phyloP scores from a whole-genome alignment of 257 asterid genomes.

The Solanum sitiens region DNA sequence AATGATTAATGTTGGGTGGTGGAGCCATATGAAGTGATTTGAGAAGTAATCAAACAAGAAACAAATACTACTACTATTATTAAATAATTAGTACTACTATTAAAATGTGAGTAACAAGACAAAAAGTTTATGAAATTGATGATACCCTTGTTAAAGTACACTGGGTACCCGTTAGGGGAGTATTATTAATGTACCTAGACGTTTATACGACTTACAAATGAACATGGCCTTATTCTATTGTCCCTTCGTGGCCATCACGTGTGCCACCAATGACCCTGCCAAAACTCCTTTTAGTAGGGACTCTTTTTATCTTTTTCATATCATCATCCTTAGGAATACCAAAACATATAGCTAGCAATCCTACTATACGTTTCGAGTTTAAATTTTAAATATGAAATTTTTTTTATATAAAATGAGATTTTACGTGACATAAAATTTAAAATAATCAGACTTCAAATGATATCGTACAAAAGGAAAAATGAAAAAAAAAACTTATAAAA shows the following conservation, averaged over 20 bases:
- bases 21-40: not conserved
- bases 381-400: rapidly evolving
- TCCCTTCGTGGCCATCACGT: not conserved
- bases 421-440: no score
- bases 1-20: not conserved
- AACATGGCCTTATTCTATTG: not conserved
- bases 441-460: rapidly evolving
- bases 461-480: no score
- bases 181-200: not conserved
- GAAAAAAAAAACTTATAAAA: no score
- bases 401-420: no score
- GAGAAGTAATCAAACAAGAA: not conserved
- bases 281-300: not conserved
- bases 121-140: not conserved
- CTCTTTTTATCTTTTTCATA: not conserved
- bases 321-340: not conserved
- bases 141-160: not conserved
- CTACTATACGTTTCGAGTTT: no score
- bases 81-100: not conserved
- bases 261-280: not conserved
- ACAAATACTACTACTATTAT: not conserved
- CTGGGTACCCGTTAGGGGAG: not conserved
- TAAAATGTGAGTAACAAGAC: not conserved
- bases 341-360: no score
- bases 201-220: not conserved